Evolutionary conservation across 2,329 filamentous ascomycete species (phyloP).

Genomic region (Geoglossum cookeanum): DNA sequence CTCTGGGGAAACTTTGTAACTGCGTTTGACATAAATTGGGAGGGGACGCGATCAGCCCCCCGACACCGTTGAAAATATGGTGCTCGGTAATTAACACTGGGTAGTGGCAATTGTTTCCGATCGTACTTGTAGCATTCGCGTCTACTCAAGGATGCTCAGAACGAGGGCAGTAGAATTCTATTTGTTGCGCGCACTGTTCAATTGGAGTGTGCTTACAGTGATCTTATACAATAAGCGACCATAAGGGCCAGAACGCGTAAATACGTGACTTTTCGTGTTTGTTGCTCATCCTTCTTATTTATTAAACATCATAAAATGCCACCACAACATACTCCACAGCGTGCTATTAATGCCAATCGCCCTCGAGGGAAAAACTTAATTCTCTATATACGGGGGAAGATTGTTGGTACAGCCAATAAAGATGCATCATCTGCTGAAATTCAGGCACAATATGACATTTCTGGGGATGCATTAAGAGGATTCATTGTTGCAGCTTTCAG

Average conservation of each 20-base stretch:
- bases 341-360: background rate
- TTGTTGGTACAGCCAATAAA: background rate
- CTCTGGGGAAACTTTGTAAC: too few species aligned
- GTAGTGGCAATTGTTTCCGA: too few species aligned
- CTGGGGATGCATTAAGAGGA: background rate
- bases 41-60: too few species aligned
- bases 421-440: background rate
- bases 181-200: too few species aligned
- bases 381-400: background rate
- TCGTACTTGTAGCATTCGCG: too few species aligned
- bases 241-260: constrained; percentile 1
- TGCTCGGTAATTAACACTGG: too few species aligned
- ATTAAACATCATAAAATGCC: background rate
- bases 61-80: too few species aligned
- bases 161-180: too few species aligned
- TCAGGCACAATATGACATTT: background rate
- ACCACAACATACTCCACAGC: background rate
- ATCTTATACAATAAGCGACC: background rate
- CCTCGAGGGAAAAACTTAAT: background rate
- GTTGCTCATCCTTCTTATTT: background rate
- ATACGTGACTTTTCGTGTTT: background rate
- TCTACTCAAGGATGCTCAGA: too few species aligned
- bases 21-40: too few species aligned
- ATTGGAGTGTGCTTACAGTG: too few species aligned
- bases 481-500: too few species aligned